Conservation (phyloP, 2,329 filamentous ascomycete species). For the Paracamarosporium sp. region DNA sequence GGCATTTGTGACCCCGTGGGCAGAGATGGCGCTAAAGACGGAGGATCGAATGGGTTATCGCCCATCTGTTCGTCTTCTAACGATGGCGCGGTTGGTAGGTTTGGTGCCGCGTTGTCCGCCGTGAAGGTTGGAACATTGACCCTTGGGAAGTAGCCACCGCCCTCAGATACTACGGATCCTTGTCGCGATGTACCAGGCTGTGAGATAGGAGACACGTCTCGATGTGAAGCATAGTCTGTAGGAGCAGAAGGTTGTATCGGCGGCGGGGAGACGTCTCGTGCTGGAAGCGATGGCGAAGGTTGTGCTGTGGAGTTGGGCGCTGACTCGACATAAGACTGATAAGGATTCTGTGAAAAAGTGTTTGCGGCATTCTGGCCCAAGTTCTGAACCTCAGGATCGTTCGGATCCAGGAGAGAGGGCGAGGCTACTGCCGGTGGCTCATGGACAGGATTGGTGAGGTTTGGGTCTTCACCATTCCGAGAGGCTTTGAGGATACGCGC, state of each 20-base stretch:
- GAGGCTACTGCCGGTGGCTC: slow-evolving; percentile 50
- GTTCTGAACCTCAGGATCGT: slow-evolving; percentile 69
- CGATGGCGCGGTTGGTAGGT: slow-evolving; percentile 45
- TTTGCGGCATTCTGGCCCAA: slow-evolving; percentile 50
- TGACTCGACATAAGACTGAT: slow-evolving; percentile 65
- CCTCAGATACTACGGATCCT: slow-evolving; percentile 53
- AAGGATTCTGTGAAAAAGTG: slow-evolving; percentile 23
- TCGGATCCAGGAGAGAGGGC: slow-evolving; percentile 62
- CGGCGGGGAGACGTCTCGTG: slow-evolving; percentile 55
- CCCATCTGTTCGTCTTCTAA: slow-evolving; percentile 34
- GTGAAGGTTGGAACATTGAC: slow-evolving; percentile 54
- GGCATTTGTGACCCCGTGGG: slow-evolving; percentile 26
- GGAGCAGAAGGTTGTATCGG: slow-evolving; percentile 38
- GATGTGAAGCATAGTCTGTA: slow-evolving; percentile 48
- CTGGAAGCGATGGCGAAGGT: slow-evolving; percentile 47
- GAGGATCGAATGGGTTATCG: slow-evolving; percentile 24
- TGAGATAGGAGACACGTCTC: slow-evolving; percentile 62
- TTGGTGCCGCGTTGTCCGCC: slow-evolving; percentile 43
- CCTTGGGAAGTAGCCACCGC: slow-evolving; percentile 66
- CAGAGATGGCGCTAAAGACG: slow-evolving; percentile 23
- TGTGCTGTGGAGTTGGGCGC: slow-evolving; percentile 62
- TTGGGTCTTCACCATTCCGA: slow-evolving; percentile 90
- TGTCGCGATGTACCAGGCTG: slow-evolving; percentile 52
- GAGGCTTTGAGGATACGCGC: slow-evolving; percentile 88
- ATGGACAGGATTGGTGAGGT: slow-evolving; percentile 82